Base-by-base conservation (phyloP, 2,329 filamentous ascomycete species). In the Macrophomina tecta region DNA sequence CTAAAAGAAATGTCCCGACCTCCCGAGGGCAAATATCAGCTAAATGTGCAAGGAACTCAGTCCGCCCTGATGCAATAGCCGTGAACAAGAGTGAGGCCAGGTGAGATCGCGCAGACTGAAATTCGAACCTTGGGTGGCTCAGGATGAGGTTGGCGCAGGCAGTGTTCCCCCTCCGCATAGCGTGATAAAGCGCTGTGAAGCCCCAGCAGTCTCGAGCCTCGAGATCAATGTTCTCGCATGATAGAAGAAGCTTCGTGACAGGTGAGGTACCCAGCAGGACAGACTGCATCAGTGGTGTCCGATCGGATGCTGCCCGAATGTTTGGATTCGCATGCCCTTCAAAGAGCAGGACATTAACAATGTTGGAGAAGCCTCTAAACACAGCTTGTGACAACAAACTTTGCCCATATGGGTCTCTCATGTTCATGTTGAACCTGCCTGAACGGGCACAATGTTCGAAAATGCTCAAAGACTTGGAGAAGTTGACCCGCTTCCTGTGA, bases 91-190 rank as follows among this genome's bases (percentile, higher is more conserved):
- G 12, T 30, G 38, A 45, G 30, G 18, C 5, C 34, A 58, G 38
- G 4, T 7, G 5, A 5, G 5, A 9, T 11, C 12, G 40, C 23
- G 38, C 38, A 2, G 1, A 18, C 23, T 11, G 55, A 3, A 42
- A 9, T 18, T 58, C 14, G 14, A 8, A 5, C 23, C 45, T 42
- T n/a, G 23, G 11, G 23, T 38, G 34, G 0, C 5, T 12, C 38
- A 58, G 18, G 14, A 58, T 45, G 55, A 58, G 55, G 38, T 58
- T 58, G 2, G 55, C 36, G 23, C 55, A 58, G 9, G 12, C 38
- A 5, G 23, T 32, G 1, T 32, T 38, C 2, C 55, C 38, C 12
- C 14, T 45, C 8, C 12, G 1, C 5, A 58, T 23, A 2, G 23
- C 55, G 23, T 58, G 32, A 12, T 14, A 58, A 32, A 58, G 55